A percentile compares a stretch with the other conserved stretches of the same genome.
These are phyloP conservation scores for Fragosphaeria purpurea DNA, from an alignment of 2,329 filamentous ascomycete genomes.

Conservation along the genomic window DNA sequence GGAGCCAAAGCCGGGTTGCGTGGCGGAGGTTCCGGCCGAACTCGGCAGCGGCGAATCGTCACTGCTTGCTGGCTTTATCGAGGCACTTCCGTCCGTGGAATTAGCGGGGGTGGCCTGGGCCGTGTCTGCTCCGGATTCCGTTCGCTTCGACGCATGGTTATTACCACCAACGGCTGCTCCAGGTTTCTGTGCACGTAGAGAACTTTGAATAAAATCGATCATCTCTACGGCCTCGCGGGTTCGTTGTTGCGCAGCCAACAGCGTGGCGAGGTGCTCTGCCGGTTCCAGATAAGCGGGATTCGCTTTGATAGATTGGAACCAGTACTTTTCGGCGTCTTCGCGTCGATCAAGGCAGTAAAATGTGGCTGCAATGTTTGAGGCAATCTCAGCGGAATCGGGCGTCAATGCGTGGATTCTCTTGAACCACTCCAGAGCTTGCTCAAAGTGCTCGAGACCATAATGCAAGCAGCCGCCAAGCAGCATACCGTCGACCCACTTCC, in stretches of 20 bases:
- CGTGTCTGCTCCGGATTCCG: background rate
- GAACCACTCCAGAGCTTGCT: slow-evolving; percentile 67
- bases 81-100: background rate
- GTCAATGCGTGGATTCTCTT: slow-evolving; percentile 50
- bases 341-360: slow-evolving; percentile 73
- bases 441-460: slow-evolving; percentile 79
- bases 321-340: slow-evolving; percentile 75
- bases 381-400: slow-evolving; percentile 71
- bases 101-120: background rate
- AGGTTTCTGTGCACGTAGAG: slow-evolving; percentile 40
- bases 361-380: slow-evolving; percentile 86
- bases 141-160: background rate
- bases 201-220: slow-evolving; percentile 74
- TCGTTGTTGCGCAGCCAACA: slow-evolving; percentile 73
- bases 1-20: slow-evolving; percentile 52
- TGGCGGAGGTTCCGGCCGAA: slow-evolving; percentile 3
- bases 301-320: slow-evolving; percentile 72
- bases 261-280: slow-evolving; percentile 82
- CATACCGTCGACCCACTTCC: slow-evolving; percentile 91
- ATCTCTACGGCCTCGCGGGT: slow-evolving; percentile 77
- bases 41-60: background rate
- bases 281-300: slow-evolving; percentile 89
- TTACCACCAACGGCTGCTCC: background rate
- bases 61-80: background rate
- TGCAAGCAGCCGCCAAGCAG: slow-evolving; percentile 82